These are phyloP conservation scores for Suillus lakei DNA, from an alignment of 768 basidiomycete species.

Conservation along the genomic window DNA sequence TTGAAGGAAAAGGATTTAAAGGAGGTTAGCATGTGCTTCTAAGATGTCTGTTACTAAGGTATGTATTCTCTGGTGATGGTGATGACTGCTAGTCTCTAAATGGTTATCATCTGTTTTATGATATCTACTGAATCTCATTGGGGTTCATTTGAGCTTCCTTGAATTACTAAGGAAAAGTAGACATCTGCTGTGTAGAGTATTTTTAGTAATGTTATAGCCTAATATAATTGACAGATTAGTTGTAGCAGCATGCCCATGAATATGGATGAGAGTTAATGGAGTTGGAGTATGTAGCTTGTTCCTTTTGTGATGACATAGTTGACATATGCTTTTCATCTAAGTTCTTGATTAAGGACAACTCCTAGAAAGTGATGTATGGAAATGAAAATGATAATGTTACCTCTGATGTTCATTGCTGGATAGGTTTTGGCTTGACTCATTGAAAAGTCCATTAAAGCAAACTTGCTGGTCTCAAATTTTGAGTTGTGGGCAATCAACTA, in stretches of 20 bases:
- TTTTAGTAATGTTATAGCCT: constrained; percentile 29
- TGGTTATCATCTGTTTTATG: background rate
- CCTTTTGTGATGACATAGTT: constrained; percentile 11
- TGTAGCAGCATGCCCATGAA: constrained; percentile 18
- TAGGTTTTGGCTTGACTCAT: background rate
- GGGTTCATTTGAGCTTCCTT: accelerated
- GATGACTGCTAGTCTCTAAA: constrained; percentile 23
- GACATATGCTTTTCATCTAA: constrained; percentile 18
- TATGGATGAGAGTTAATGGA: constrained; percentile 15
- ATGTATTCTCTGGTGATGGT: background rate
- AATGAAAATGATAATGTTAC: background rate
- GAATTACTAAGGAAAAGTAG: constrained; percentile 24
- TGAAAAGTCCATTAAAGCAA: constrained; percentile 13
- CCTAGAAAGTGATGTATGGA: constrained; percentile 31
- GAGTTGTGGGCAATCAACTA: constrained; percentile 25
- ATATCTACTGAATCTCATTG: background rate
- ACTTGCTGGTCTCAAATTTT: constrained; percentile 20
- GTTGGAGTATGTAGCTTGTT: background rate
- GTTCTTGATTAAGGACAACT: constrained; percentile 25
- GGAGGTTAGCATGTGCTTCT: constrained; percentile 10
- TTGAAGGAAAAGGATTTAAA: constrained; percentile 13
- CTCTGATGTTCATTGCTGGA: background rate
- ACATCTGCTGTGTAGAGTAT: constrained; percentile 31
- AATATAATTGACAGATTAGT: constrained; percentile 28
- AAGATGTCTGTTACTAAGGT: constrained; percentile 15